Percentiles rank a stretch among this genome's conserved stretches.
Conservation (phyloP, 176 grass and related monocot genomes). For the Dendrocalamus sinicus region DNA sequence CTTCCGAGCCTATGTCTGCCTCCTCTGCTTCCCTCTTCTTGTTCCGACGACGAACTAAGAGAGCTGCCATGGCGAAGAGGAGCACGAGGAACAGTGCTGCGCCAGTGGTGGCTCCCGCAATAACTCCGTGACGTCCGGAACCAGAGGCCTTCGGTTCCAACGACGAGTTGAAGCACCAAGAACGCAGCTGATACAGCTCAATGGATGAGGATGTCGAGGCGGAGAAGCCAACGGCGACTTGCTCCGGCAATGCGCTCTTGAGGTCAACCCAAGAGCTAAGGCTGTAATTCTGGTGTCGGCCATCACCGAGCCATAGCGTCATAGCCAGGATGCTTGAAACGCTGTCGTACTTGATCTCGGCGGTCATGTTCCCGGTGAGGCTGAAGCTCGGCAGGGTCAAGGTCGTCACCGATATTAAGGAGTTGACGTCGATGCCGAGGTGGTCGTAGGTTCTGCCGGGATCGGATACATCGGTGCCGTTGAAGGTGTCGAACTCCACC, state of each 20-base stretch:
- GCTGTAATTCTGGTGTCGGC: background rate
- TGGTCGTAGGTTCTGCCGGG: background rate
- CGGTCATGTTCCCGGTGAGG: background rate
- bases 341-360: background rate
- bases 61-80: background rate
- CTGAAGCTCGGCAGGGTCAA: background rate
- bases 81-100: background rate
- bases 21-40: background rate
- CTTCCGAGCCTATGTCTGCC: background rate
- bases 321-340: background rate
- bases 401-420: accelerated
- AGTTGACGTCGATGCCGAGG: background rate
- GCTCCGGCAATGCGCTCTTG: background rate
- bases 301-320: background rate
- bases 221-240: slow-evolving; percentile 54
- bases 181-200: slow-evolving; percentile 39
- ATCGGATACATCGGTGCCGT: background rate
- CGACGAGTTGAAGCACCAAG: slow-evolving; percentile 50
- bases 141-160: background rate
- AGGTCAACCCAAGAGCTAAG: slow-evolving; percentile 33
- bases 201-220: slow-evolving; percentile 11
- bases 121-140: background rate
- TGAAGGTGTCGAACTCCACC: slow-evolving; percentile 6
- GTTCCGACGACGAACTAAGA: background rate
- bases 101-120: background rate